Base-by-base conservation (phyloP, 768 basidiomycete genomes). In the Strobilomyces echinocephalus region DNA sequence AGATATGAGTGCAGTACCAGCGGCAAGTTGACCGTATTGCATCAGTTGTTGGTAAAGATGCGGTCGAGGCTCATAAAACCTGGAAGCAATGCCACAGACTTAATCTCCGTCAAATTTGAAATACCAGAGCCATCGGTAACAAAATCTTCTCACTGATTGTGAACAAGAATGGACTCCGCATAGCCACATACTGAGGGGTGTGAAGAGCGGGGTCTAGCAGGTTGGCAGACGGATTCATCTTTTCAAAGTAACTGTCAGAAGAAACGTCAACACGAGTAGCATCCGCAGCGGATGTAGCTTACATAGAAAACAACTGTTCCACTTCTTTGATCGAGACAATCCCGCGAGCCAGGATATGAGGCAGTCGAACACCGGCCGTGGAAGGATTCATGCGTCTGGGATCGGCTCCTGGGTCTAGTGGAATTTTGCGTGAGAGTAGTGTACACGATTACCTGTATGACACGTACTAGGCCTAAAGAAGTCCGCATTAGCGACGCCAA, bases 51-150 rank as follows among this genome's bases (percentile, higher is more conserved):
- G 67, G 56, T 92, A 91, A 1, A 95, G 76, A 12, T 81, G 80
- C 0, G 84, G 82, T 21, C 87, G 82, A 44, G 83, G 79, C 1
- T 76, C 64, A 63, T 91, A 88, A 69, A 87, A 93, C 53, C 92
- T 77, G 12, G 92, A 92, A 6, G 93, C 83, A 52, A 94, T 81
- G 2, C 90, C 92, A 66, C 93, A 95, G 38, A 97, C 88, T 90
- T 63, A 28, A 51, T 39, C 31, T 21, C 34, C n/a, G 55, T 57
- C 33, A 67, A 48, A 48, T 36, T 49, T 44, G 4, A 31, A 45
- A 42, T 12, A 21, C 11, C 24, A 20, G 5, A n/a, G 12, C 6
- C n/a, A 51, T 42, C 24, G 24, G 30, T 15, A 42, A 38, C 18
- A n/a, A 15, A 43, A 58, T 82, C 84, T 80, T 82, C 84, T 80